Conservation (phyloP, 768 basidiomycete species). For the Auriscalpium microsporum region DNA sequence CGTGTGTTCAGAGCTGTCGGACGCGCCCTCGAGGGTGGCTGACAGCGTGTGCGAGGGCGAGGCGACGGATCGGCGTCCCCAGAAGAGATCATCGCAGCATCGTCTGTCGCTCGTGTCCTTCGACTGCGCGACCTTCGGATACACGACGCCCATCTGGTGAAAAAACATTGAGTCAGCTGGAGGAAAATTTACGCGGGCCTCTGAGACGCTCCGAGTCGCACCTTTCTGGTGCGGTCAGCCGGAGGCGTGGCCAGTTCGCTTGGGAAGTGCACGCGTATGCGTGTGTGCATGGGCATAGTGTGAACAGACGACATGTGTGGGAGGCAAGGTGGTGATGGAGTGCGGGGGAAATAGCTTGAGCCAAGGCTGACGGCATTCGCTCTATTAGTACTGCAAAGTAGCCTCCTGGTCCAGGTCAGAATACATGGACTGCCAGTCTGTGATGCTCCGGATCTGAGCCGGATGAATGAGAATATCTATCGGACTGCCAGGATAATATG, state of each 20-base stretch:
- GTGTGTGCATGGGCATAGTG: constrained; percentile 12
- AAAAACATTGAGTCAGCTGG: not conserved
- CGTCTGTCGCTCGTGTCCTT: constrained; percentile 26
- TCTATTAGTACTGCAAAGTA: no score
- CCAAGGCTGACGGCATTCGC: no score
- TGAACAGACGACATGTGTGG: constrained; percentile 4
- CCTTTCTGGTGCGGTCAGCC: constrained; percentile 25
- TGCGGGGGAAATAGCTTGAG: no score
- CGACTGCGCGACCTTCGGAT: constrained; percentile 34
- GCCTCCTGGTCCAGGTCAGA: no score
- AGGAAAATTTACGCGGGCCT: not conserved
- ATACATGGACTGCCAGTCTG: no score
- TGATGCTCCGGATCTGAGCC: no score
- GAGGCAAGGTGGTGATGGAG: not conserved
- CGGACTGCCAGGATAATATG: no score
- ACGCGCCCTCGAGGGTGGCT: not conserved
- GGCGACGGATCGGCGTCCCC: constrained; percentile 26
- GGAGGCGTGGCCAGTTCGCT: constrained; percentile 25
- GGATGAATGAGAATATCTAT: no score
- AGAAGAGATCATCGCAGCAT: constrained; percentile 30
- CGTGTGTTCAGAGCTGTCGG: not conserved
- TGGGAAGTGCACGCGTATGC: constrained; percentile 25
- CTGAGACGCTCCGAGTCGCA: constrained; percentile 10
- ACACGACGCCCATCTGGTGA: constrained; percentile 22
- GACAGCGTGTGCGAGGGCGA: constrained; percentile 6